Percentiles rank a stretch among this genome's conserved stretches.
Evolutionary conservation across 495 filamentous ascomycete genomes (phyloP).

Genomic region (Cairneyella variabilis): DNA sequence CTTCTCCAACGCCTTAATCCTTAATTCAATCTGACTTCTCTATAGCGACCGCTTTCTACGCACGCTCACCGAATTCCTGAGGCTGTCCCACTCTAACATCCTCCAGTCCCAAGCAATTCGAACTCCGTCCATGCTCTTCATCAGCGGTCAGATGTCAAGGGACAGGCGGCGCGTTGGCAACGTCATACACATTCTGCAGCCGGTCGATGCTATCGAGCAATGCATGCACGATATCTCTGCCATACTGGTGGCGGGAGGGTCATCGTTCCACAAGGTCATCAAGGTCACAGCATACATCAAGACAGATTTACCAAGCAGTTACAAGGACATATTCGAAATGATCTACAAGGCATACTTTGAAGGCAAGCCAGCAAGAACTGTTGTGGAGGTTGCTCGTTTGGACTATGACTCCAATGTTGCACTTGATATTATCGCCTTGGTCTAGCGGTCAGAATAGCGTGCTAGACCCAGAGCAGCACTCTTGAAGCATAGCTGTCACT

Average conservation of each 20-base stretch:
- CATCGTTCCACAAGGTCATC: neutral
- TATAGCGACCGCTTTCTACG: neutral
- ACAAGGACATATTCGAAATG: neutral
- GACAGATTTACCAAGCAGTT: neutral
- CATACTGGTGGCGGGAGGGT: neutral
- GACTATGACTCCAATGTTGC: neutral
- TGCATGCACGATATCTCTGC: constrained; percentile 5
- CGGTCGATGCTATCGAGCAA: constrained; percentile 1
- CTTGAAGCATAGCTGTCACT: no score
- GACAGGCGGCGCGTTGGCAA: neutral
- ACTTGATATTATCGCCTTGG: neutral
- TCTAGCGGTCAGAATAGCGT: no score
- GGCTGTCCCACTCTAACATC: neutral
- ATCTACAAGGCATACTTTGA: constrained; percentile 5
- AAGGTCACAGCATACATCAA: neutral
- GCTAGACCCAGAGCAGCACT: no score
- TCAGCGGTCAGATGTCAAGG: neutral
- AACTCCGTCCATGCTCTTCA: neutral
- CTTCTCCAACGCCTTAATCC: neutral
- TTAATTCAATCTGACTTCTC: neutral
- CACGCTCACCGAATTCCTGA: neutral
- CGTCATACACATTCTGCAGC: constrained; percentile 1
- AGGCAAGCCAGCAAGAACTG: constrained; percentile 1
- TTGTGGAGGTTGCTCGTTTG: neutral
- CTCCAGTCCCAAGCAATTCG: constrained; percentile 5